Base-by-base conservation (phyloP, 805 yeast genomes). In the Candida corydali region DNA sequence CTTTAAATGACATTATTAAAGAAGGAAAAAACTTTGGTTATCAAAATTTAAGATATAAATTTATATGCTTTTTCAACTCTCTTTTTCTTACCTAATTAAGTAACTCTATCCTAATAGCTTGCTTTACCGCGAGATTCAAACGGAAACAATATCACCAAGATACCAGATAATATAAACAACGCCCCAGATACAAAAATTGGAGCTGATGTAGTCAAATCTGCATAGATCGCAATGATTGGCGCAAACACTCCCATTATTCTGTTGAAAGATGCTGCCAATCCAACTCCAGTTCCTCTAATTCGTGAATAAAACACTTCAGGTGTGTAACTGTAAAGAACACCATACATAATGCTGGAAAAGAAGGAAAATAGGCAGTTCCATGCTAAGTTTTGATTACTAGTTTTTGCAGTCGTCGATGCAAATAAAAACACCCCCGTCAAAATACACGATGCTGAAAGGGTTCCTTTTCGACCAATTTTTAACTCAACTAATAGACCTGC, bases 161-260 rank as follows among this genome's bases (percentile, higher is more conserved):
- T 39, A 4, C 74, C 68, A n/a, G 77, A 54, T 17, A 53, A 47
- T 14, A 78, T 67, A 45, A 77, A 73, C 30, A 75, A 51, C 2
- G 76, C 78, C 29, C 81, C 82, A 48, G 78, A 69, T 12, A 77
- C 79, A 69, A 74, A 78, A 33, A 78, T 75, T 4, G 83, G 83
- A 12, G 78, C 76, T 1, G 78, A 50, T 2, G 78, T 65, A n/a
- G 71, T 64, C 37, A 75, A 61, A 46, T 78, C 74, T 3, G 75
- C 75, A 52, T 62, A 76, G 45, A 73, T 75, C 32, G 69, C 73
- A 32, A 76, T 71, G 22, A 77, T 72, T 15, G 83, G 83, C 5
- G 78, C 79, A 49, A 77, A 66, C 15, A 70, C 71, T 35, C 81
- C 82, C 36, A 73, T 57, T 18, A 75, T 46, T 55, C 83, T 59